phyloP scores from a whole-genome alignment of 1,139 yeast species.

The Blastobotrys aristatus region DNA sequence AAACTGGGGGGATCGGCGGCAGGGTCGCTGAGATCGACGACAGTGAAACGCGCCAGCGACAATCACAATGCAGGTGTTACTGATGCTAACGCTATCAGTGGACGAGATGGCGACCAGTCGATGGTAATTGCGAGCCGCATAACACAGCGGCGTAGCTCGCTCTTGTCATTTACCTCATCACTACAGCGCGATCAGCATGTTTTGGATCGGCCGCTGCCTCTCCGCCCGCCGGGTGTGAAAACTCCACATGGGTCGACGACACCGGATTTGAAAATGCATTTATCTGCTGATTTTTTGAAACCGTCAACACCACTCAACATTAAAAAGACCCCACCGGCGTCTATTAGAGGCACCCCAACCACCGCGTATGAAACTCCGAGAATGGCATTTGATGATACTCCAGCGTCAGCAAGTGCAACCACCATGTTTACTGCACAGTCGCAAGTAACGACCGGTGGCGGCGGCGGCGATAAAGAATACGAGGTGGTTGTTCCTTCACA shows the following conservation, averaged over 20 bases:
- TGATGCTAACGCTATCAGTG: neutral
- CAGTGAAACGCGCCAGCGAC: neutral
- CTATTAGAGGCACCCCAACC: neutral
- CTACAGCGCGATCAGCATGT: neutral
- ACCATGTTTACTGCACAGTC: conserved; percentile 5
- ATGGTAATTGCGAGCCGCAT: neutral
- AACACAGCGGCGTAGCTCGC: conserved; percentile 4
- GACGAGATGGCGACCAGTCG: neutral
- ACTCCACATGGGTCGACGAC: neutral
- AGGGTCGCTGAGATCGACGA: neutral
- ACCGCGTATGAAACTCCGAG: conserved; percentile 3
- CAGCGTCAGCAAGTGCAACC: neutral
- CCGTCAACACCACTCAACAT: conserved; percentile 12
- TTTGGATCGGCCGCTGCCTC: conserved; percentile 7
- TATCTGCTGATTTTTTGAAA: neutral
- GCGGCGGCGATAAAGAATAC: conserved; percentile 1
- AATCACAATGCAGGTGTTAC: no score
- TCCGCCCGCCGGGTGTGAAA: neutral
- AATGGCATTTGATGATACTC: no score
- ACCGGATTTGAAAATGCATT: neutral
- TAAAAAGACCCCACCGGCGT: neutral
- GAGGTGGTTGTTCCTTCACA: neutral
- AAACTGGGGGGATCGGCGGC: neutral
- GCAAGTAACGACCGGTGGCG: neutral
- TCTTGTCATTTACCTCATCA: conserved; percentile 6